Evolutionary conservation across 176 grass and related monocot genomes (phyloP), one percentile per base, ranked within the genome.

Genomic region (Oryza punctata): DNA sequence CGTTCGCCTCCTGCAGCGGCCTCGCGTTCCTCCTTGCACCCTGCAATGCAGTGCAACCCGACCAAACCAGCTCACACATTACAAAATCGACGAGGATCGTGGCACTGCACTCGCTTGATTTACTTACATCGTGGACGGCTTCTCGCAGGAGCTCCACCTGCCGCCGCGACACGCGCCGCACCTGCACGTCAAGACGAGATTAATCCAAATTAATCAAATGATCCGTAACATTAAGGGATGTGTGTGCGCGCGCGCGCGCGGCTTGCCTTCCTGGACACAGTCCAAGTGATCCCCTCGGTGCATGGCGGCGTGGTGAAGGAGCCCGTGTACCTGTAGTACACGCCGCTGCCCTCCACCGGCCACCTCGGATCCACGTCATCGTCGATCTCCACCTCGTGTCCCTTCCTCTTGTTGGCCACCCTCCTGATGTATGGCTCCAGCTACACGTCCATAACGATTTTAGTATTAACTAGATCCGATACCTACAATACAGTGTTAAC

Each of bases 261-360:
- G 19, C 50, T 40, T 54, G 77, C 93, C 84, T 89, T 91, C 25
- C 76, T 81, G 23, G 80, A 74, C 12, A 98, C 86, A 1, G 89
- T 64, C 92, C 92, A 98, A 1, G 74, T 75, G 10, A 97, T 72
- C 63, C 95, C 95, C 78, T 94, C 95, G 12, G 92, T 90, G 92
- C 95, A 97, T 7, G 92, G 95, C 16, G 95, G 92, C 26, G 78
- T 81, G 5, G 88, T 97, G 71, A 97, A 91, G 24, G 95, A 97
- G 12, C 95, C 95, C 23, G 29, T 81, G 84, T 94, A 97, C 44
- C 63, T 78, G 86, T 89, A 94, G 63, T 86, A 97, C 10, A 87
- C 83, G 73, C 35, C 82, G 84, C 88, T 94, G 2, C 83, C 82
- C 6, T 78, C 57, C 21, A 77, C 63, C 12, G 86, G 68, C 18